These are phyloP conservation scores for Puccinellia tenuiflora DNA, from an alignment of 176 grass and related monocot genomes.

Conservation along the genomic window DNA sequence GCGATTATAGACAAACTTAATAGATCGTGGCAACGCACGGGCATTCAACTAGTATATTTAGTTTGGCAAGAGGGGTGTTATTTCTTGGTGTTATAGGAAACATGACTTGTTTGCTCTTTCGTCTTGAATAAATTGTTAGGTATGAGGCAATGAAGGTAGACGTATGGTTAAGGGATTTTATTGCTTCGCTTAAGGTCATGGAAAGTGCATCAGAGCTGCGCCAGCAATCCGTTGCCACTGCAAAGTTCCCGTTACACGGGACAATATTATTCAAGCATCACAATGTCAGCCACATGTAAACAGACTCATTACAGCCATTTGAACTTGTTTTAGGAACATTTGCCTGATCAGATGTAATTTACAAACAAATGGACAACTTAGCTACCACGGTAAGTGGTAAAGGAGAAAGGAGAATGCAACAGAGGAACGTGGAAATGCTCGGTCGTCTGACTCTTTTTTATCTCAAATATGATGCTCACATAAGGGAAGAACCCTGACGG, in stretches of 20 bases:
- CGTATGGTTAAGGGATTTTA: too few relatives aligned
- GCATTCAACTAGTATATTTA: too few relatives aligned
- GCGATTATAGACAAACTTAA: too few relatives aligned
- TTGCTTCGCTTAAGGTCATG: too few relatives aligned
- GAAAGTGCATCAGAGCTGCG: too few relatives aligned
- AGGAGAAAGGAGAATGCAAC: conserved; percentile 83
- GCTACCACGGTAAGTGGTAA: conserved; percentile 90
- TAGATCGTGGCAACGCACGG: too few relatives aligned
- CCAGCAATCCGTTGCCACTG: not conserved
- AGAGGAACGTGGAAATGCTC: conserved; percentile 96
- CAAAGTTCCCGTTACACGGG: not conserved
- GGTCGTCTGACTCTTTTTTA: conserved; percentile 52
- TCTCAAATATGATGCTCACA: conserved; percentile 82
- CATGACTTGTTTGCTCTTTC: too few relatives aligned
- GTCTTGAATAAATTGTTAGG: too few relatives aligned
- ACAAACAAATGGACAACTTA: conserved; percentile 20
- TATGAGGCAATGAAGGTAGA: too few relatives aligned
- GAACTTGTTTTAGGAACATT: not conserved
- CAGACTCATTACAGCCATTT: not conserved
- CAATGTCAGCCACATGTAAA: not conserved
- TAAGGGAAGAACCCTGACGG: conserved; percentile 82
- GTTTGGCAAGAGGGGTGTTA: too few relatives aligned
- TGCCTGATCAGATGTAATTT: not conserved
- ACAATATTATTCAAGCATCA: not conserved
- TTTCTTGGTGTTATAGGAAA: too few relatives aligned